A percentile compares a stretch with the other conserved stretches of the same genome.
Conservation (phyloP, 768 basidiomycete genomes). For the Auriscalpium orientale region DNA sequence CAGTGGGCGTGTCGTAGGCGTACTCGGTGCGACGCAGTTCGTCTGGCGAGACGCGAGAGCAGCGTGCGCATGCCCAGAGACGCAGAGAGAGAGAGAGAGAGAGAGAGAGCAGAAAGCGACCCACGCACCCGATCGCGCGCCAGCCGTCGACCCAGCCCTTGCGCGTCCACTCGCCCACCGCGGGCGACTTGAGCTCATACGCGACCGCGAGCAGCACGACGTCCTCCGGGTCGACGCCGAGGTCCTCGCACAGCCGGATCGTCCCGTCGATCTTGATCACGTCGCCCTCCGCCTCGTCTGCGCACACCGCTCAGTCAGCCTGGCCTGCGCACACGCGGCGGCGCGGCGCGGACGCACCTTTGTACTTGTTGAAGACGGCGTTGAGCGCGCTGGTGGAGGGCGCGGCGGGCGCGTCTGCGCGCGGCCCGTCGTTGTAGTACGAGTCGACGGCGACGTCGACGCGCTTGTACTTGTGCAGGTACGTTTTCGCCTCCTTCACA, state of each 20-base stretch:
- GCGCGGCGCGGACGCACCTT: conserved; percentile 24
- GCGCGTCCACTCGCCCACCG: conserved; percentile 63
- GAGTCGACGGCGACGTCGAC: conserved; percentile 70
- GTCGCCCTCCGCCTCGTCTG: conserved; percentile 46
- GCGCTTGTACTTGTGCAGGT: conserved; percentile 61
- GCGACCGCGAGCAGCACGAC: conserved; percentile 78
- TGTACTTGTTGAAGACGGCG: conserved; percentile 35
- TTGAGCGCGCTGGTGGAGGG: conserved; percentile 29
- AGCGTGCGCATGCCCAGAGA: too few species aligned
- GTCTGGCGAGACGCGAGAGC: too few species aligned
- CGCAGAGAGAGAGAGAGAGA: background rate
- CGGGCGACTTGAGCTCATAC: conserved; percentile 70
- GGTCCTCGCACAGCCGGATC: conserved; percentile 64
- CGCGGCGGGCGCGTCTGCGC: conserved; percentile 1
- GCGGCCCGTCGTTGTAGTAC: conserved; percentile 51
- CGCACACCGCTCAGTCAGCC: background rate
- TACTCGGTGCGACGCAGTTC: too few species aligned
- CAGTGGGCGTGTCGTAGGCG: too few species aligned
- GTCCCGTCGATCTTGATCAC: conserved; percentile 77
- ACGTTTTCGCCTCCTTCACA: conserved; percentile 53
- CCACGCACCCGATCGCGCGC: conserved; percentile 59
- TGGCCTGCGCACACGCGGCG: background rate
- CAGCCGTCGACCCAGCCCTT: conserved; percentile 78
- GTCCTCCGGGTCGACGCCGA: conserved; percentile 68
- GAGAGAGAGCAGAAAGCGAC: background rate